Percentiles rank a stretch among this genome's conserved stretches.
Evolutionary conservation across 345 rosid genomes (phyloP).

Genomic region (Populus euphratica): DNA sequence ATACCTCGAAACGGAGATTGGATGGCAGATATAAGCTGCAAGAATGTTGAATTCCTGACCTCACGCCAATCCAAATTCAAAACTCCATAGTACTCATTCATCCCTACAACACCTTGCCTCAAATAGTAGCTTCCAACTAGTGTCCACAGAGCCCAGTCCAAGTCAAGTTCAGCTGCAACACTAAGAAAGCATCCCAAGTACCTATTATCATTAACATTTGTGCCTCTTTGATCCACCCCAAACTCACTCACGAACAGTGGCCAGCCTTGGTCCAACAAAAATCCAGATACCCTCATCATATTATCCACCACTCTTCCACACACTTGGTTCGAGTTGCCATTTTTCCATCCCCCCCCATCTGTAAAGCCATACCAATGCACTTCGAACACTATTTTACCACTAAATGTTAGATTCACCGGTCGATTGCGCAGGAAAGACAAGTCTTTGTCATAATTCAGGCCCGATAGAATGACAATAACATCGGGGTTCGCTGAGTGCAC

Average conservation of each 20-base stretch:
- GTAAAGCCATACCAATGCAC: constrained; percentile 76
- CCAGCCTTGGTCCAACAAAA: constrained; percentile 56
- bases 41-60: constrained; percentile 51
- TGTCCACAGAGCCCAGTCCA: constrained; percentile 88
- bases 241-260: constrained; percentile 75
- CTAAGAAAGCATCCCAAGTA: constrained; percentile 69
- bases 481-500: constrained; percentile 80
- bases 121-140: constrained; percentile 75
- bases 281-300: constrained; percentile 55
- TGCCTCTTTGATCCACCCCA: constrained; percentile 73
- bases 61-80: constrained; percentile 62
- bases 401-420: constrained; percentile 49
- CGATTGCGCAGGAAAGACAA: constrained; percentile 53
- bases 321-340: constrained; percentile 64
- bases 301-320: constrained; percentile 59
- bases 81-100: constrained; percentile 62
- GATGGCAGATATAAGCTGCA: constrained; percentile 51
- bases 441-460: constrained; percentile 70
- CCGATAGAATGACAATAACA: constrained; percentile 82
- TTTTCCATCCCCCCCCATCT: constrained; percentile 66
- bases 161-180: constrained; percentile 71
- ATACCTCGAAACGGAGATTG: constrained; percentile 66
- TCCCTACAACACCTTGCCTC: constrained; percentile 63
- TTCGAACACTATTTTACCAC: constrained; percentile 69
- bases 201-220: constrained; percentile 55